Evolutionary conservation across 305 asterid genomes (phyloP).

Genomic region (Fraxinus velutina): DNA sequence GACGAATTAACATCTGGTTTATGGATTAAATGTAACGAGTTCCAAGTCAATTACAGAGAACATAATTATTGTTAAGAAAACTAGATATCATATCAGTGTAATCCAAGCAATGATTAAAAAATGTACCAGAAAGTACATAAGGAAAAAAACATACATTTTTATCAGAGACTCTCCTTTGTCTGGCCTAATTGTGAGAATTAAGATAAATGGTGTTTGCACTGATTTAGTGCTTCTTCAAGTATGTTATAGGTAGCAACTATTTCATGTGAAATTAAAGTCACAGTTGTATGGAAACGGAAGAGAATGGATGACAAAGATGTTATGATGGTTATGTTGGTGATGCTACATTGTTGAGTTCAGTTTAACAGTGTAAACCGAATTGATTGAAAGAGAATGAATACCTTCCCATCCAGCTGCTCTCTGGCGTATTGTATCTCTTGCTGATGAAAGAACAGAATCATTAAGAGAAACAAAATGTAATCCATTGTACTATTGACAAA

Average conservation of each 20-base stretch:
- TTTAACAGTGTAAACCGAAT: neutral
- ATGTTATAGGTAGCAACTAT: neutral
- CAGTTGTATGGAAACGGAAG: neutral
- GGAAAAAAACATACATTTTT: neutral
- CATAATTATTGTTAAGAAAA: neutral
- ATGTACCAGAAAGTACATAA: neutral
- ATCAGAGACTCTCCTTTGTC: neutral
- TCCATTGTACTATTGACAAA: neutral
- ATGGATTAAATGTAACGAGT: neutral
- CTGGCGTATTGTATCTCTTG: slow-evolving; percentile 63
- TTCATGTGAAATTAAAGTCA: neutral
- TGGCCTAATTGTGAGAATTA: neutral
- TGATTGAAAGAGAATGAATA: slow-evolving; percentile 24
- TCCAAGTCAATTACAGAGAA: neutral
- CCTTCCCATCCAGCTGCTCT: slow-evolving; percentile 69
- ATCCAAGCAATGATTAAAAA: neutral
- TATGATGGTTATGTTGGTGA: neutral
- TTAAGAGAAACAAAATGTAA: neutral
- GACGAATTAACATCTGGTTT: neutral
- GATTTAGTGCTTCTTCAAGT: neutral
- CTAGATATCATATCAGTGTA: neutral
- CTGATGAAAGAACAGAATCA: slow-evolving; percentile 37
- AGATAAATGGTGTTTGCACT: neutral
- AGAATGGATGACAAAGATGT: neutral
- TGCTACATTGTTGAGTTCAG: neutral